phyloP scores from a whole-genome alignment of 2,329 filamentous ascomycete genomes.

The Phaeosphaeria sp. region DNA sequence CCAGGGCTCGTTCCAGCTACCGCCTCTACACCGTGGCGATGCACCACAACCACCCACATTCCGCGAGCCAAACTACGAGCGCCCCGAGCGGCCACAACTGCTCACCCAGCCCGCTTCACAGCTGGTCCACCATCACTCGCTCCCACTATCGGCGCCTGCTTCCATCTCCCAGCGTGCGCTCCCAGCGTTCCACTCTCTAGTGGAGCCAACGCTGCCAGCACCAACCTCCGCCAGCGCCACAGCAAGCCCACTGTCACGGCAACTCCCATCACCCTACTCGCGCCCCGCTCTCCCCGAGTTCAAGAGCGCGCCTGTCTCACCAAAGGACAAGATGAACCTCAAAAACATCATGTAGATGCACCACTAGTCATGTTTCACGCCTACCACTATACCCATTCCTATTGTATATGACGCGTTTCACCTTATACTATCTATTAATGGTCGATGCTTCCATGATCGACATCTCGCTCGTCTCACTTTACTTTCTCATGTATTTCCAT shows the following conservation, averaged over 20 bases:
- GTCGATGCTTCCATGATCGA: conserved; percentile 15
- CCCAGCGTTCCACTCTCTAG: conserved; percentile 42
- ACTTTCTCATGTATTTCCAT: conserved; percentile 7
- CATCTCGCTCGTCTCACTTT: conserved; percentile 15
- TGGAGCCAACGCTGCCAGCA: conserved; percentile 37
- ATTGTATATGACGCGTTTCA: conserved; percentile 19
- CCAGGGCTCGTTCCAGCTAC: conserved; percentile 43
- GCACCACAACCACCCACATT: conserved; percentile 21
- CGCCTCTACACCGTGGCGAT: conserved; percentile 36
- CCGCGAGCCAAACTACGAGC: conserved; percentile 35
- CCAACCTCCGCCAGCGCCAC: conserved; percentile 28
- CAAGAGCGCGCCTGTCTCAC: conserved; percentile 43
- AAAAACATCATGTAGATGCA: conserved; percentile 42
- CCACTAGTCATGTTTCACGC: conserved; percentile 26
- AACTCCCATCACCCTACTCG: conserved; percentile 40
- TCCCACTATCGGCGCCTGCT: conserved; percentile 35
- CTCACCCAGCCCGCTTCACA: conserved; percentile 42
- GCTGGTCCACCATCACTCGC: conserved; percentile 41
- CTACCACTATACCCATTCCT: conserved; percentile 30
- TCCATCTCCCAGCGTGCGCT: conserved; percentile 35
- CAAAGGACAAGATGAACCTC: conserved; percentile 43
- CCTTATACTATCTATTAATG: conserved; percentile 22
- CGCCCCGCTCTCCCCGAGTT: conserved; percentile 28
- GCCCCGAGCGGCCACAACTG: conserved; percentile 35
- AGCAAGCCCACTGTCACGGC: conserved; percentile 38